Conservation (phyloP, 2,329 filamentous ascomycete species). For the Penicillium aurantiogriseum region DNA sequence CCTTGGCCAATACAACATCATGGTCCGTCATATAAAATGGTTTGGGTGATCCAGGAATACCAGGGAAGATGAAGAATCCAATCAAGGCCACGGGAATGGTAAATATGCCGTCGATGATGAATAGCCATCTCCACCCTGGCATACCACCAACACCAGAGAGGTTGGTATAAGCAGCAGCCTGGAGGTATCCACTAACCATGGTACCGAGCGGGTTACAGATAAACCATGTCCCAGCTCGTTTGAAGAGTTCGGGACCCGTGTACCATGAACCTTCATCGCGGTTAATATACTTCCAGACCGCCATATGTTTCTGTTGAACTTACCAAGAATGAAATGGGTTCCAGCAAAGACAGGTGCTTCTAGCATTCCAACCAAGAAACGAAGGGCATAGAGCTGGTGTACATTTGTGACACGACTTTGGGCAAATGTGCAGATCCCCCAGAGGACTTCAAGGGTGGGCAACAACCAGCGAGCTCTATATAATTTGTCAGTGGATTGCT, state of each 20-base stretch:
- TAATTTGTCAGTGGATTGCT: neutral
- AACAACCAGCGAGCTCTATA: conserved; percentile 30
- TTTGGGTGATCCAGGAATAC: conserved; percentile 42
- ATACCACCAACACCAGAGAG: conserved; percentile 52
- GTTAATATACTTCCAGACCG: neutral
- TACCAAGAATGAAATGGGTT: conserved; percentile 35
- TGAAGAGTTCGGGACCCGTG: conserved; percentile 49
- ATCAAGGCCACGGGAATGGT: conserved; percentile 56
- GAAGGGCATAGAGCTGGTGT: conserved; percentile 35
- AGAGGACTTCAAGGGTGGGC: conserved; percentile 33
- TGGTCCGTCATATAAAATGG: conserved; percentile 39
- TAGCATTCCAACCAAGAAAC: conserved; percentile 35
- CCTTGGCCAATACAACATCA: conserved; percentile 41
- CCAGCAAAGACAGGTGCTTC: conserved; percentile 36
- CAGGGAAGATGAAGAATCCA: conserved; percentile 52
- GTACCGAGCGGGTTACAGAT: conserved; percentile 53
- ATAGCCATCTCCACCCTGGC: conserved; percentile 56
- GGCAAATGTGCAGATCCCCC: conserved; percentile 37
- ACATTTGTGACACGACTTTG: conserved; percentile 34
- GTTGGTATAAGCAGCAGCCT: conserved; percentile 54
- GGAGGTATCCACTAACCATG: conserved; percentile 60
- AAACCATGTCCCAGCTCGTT: conserved; percentile 56
- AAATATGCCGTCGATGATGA: conserved; percentile 59
- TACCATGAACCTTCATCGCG: conserved; percentile 41
- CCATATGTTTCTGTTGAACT: neutral